phyloP scores from a whole-genome alignment of 2,329 filamentous ascomycete genomes.

The Paecilomyces variotii region DNA sequence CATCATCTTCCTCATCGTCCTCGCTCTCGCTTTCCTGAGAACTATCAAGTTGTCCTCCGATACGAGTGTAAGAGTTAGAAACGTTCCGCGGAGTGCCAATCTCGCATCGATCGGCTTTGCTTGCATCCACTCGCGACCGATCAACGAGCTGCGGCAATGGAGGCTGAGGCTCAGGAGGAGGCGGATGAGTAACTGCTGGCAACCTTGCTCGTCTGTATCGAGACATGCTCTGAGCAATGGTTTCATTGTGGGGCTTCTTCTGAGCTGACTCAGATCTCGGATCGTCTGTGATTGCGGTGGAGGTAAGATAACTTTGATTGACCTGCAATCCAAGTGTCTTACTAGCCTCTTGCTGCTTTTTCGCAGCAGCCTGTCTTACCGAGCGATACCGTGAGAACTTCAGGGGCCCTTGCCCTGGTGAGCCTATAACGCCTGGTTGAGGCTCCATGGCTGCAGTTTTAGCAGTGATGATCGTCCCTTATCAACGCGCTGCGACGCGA shows the following conservation, averaged over 20 bases:
- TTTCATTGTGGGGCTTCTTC: slow-evolving; percentile 10
- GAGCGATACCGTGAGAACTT: slow-evolving; percentile 54
- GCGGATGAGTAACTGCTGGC: slow-evolving; percentile 5
- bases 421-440: slow-evolving; percentile 6
- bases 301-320: slow-evolving; percentile 1
- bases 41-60: neutral
- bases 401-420: slow-evolving; percentile 12
- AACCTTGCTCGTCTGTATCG: slow-evolving; percentile 24
- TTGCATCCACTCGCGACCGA: neutral
- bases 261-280: neutral
- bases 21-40: neutral
- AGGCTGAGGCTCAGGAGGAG: slow-evolving; percentile 3
- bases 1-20: slow-evolving; percentile 21
- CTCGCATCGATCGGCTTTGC: neutral
- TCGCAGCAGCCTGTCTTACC: slow-evolving; percentile 39
- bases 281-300: slow-evolving; percentile 2
- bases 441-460: slow-evolving; percentile 15
- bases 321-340: slow-evolving; percentile 4
- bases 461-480: neutral
- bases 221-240: slow-evolving; percentile 28
- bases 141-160: neutral
- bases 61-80: neutral
- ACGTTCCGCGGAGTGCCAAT: neutral
- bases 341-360: slow-evolving; percentile 19
- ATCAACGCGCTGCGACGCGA: neutral